A percentile compares a stretch with the other conserved stretches of the same genome.
Evolutionary conservation across 805 yeast genomes (phyloP).

Genomic region (Metschnikowia gelsemii): DNA sequence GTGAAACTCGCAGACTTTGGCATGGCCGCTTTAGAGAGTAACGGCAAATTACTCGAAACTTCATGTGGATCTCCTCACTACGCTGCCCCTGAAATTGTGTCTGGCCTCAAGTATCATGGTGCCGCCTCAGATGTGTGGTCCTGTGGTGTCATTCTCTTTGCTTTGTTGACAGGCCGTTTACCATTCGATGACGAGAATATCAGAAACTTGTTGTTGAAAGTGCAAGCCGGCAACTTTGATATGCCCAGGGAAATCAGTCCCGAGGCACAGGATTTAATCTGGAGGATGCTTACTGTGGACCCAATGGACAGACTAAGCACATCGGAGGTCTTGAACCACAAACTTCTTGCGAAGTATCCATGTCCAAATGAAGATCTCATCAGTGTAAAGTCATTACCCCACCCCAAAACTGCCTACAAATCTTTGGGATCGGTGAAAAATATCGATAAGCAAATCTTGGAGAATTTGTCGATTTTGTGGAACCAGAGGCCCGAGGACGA

Average conservation of each 20-base stretch:
- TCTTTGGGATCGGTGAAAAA: slow-evolving; percentile 49
- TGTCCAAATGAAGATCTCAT: slow-evolving; percentile 45
- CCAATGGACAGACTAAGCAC: slow-evolving; percentile 73
- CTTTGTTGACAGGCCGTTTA: slow-evolving; percentile 73
- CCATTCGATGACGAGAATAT: slow-evolving; percentile 85
- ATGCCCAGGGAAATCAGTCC: slow-evolving; percentile 63
- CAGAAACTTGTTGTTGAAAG: slow-evolving; percentile 66
- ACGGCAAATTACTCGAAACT: slow-evolving; percentile 69
- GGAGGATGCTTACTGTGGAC: slow-evolving; percentile 64
- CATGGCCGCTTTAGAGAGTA: slow-evolving; percentile 82
- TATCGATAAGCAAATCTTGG: slow-evolving; percentile 53
- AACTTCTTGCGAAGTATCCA: slow-evolving; percentile 53
- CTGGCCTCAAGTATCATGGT: slow-evolving; percentile 77
- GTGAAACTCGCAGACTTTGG: slow-evolving; percentile 86
- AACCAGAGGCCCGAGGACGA: slow-evolving; percentile 49
- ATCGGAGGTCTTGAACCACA: slow-evolving; percentile 59
- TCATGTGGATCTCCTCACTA: slow-evolving; percentile 88
- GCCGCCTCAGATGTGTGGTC: slow-evolving; percentile 88
- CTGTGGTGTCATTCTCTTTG: slow-evolving; percentile 80
- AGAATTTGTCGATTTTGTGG: slow-evolving; percentile 58
- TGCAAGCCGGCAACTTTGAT: slow-evolving; percentile 70
- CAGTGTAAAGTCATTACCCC: slow-evolving; percentile 49
- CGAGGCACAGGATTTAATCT: slow-evolving; percentile 68
- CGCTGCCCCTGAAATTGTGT: slow-evolving; percentile 84
- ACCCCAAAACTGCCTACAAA: slow-evolving; percentile 52